Conservation (phyloP, 768 basidiomycete genomes). For the Stropharia rugosoannulata region DNA sequence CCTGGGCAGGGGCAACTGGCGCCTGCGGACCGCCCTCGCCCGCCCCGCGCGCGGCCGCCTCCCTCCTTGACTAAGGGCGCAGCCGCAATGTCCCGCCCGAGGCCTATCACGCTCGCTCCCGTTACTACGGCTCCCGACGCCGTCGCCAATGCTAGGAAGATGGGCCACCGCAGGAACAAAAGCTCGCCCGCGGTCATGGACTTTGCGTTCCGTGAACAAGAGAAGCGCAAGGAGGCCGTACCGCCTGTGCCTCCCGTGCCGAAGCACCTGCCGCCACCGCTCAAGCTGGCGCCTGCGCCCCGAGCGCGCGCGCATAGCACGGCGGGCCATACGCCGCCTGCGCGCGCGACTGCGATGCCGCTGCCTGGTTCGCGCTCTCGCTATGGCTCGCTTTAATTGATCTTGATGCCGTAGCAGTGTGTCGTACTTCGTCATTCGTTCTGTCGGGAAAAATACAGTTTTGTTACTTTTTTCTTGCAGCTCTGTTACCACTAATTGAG, state of each 20-base stretch:
- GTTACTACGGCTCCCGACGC: neutral
- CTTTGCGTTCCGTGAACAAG: neutral
- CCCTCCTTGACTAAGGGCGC: neutral
- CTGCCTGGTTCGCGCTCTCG: neutral
- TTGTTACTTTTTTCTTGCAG: too few species aligned
- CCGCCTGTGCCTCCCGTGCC: slow-evolving; percentile 13
- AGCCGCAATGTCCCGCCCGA: neutral
- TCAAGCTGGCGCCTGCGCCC: slow-evolving; percentile 1
- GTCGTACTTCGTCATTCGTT: too few species aligned
- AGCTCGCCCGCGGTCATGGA: slow-evolving; percentile 12
- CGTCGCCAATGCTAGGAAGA: neutral
- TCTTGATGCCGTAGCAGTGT: too few species aligned
- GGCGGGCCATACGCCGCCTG: neutral
- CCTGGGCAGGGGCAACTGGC: neutral
- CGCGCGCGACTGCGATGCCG: neutral
- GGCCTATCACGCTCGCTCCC: neutral
- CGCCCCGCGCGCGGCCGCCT: neutral
- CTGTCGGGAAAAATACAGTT: too few species aligned
- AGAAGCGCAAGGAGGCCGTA: slow-evolving; percentile 1
- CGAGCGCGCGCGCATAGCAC: neutral
- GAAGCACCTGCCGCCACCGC: neutral
- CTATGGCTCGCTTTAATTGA: too few species aligned
- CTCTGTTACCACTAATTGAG: too few species aligned
- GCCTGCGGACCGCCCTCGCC: neutral
- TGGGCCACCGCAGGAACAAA: slow-evolving; percentile 7